Evolutionary conservation across 1,139 yeast species (phyloP).

Genomic region (Yamadazyma songkhlaensis): DNA sequence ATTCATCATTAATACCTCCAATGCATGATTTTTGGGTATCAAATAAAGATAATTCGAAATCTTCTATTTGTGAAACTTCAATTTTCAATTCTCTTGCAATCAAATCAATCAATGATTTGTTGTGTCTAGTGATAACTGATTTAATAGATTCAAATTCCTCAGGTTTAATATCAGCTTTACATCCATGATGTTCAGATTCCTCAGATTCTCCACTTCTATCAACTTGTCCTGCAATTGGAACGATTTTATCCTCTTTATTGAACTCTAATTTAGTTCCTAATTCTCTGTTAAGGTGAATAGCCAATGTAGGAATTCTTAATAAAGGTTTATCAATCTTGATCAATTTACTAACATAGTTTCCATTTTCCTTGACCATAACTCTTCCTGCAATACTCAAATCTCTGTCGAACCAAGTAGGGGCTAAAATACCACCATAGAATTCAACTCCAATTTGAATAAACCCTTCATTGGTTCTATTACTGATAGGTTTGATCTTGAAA

Average conservation of each 20-base stretch:
- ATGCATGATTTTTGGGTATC: conserved; percentile 81
- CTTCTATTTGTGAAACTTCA: conserved; percentile 59
- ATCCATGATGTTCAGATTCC: conserved; percentile 13
- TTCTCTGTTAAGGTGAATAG: conserved; percentile 84
- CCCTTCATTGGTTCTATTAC: conserved; percentile 69
- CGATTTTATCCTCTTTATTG: conserved; percentile 81
- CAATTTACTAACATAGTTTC: conserved; percentile 57
- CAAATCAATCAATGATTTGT: conserved; percentile 61
- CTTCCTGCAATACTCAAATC: conserved; percentile 92
- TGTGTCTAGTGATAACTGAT: conserved; percentile 71
- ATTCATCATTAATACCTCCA: conserved; percentile 90
- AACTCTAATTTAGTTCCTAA: conserved; percentile 80
- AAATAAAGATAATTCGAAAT: conserved; percentile 83
- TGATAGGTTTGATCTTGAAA: conserved; percentile 84
- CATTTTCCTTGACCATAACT: conserved; percentile 46
- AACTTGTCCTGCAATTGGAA: conserved; percentile 82
- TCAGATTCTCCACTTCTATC: conserved; percentile 24
- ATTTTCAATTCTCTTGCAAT: conserved; percentile 65
- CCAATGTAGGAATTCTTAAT: conserved; percentile 89
- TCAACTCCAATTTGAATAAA: conserved; percentile 92
- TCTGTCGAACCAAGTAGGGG: conserved; percentile 92
- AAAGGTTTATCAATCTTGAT: conserved; percentile 82
- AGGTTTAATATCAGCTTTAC: conserved; percentile 46
- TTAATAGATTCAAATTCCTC: conserved; percentile 67
- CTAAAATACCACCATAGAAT: conserved; percentile 92